Evolutionary conservation across 805 yeast genomes (phyloP), one percentile per base, ranked within the genome.

Genomic region (Blastobotrys muscicola): DNA sequence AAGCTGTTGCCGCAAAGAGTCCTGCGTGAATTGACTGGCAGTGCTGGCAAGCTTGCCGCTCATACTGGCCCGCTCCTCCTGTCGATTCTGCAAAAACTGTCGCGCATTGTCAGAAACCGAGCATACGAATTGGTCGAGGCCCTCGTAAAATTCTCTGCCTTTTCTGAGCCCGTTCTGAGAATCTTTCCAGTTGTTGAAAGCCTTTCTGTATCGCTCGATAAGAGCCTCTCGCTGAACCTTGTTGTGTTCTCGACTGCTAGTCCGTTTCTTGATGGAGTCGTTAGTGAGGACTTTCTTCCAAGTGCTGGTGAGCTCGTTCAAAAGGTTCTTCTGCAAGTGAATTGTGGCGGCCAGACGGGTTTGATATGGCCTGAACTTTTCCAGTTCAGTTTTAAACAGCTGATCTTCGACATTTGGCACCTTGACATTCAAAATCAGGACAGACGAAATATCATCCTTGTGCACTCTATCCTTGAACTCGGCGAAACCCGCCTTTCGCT

Each of bases 381-480:
- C 74, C 49, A 90, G 65, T 58, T 86, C 95, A 45, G 74, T 72
- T 12, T 77, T 74, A 57, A 89, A 87, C 10, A 82, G 58, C 3
- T 48, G 62, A 8, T 71, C 66, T 45, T 81, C 87, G 37, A 74
- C 69, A 6, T 75, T 76, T 4, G 76, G 65, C 33, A 71, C 72
- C 36, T 74, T 71, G 47, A 74, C 76, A 57, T 84, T 81, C 50
- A 80, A 66, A 7, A 90, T 74, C 29, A 90, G 68, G 9, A 80
- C 67, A 42, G 81, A 79, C 0, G 95, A 81, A 40, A 87, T 85
- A 57, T 90, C 97, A 62, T 90, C 97, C 10, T 72, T 69, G 54
- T 80, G 92, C 30, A 84, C 78, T 39, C 74, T 74, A 5, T 68
- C 71, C 56, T 86, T 86, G 54, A 90, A 68, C 40, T 79, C 85